Evolutionary conservation across 768 basidiomycete genomes (phyloP).

Genomic region (Kwoniella sp.): DNA sequence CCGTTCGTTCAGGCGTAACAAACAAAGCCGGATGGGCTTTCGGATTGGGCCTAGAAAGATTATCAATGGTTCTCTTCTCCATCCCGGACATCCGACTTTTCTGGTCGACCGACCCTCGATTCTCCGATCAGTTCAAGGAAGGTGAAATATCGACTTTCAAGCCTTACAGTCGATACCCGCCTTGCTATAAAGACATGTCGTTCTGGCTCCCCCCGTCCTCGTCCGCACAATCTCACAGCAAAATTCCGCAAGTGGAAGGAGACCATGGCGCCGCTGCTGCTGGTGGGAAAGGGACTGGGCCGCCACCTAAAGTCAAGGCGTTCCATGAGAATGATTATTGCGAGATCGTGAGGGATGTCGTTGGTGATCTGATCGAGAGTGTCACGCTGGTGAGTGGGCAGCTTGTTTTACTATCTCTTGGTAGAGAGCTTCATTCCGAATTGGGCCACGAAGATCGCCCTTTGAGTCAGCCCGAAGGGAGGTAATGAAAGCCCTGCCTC

Average conservation of each 20-base stretch:
- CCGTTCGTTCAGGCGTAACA: constrained; percentile 63
- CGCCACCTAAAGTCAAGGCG: constrained; percentile 20
- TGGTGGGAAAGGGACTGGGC: constrained; percentile 49
- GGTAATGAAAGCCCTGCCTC: no score
- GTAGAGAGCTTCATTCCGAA: no score
- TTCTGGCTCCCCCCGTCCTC: constrained; percentile 72
- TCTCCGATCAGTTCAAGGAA: constrained; percentile 76
- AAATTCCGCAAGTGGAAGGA: constrained; percentile 7
- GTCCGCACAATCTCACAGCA: neutral
- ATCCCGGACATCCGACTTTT: constrained; percentile 98
- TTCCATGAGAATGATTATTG: constrained; percentile 97
- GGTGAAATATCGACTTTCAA: constrained; percentile 80
- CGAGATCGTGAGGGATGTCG: constrained; percentile 87
- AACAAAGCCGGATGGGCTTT: constrained; percentile 93
- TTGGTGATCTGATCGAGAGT: constrained; percentile 88
- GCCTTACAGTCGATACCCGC: constrained; percentile 89
- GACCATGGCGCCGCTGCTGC: constrained; percentile 12
- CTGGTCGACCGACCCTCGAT: constrained; percentile 88
- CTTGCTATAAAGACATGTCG: constrained; percentile 90
- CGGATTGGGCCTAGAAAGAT: constrained; percentile 92
- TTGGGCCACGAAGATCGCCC: no score
- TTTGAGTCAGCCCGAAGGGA: no score
- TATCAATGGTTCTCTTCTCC: constrained; percentile 94
- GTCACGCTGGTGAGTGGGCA: constrained; percentile 75
- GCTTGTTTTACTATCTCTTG: no score